A percentile compares a stretch with the other conserved stretches of the same genome.
These are phyloP conservation scores for Alternaria solani DNA, from an alignment of 2,329 filamentous ascomycete species.

Conservation along the genomic window DNA sequence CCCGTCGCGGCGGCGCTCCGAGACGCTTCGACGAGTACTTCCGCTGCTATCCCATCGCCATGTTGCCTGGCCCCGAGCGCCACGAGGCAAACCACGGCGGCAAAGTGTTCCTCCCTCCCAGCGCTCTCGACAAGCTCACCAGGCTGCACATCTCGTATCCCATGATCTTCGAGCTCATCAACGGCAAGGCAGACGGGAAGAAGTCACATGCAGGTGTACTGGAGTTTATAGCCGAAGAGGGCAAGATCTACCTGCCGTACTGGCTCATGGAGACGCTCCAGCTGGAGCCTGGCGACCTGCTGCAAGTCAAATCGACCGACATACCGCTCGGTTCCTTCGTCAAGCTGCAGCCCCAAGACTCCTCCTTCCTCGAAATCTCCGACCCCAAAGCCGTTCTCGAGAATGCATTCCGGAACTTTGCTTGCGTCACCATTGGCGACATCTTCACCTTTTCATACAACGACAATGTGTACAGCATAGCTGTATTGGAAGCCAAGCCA, in stretches of 20 bases:
- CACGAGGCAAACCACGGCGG: conserved; percentile 93
- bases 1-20: conserved; percentile 57
- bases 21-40: conserved; percentile 99
- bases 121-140: conserved; percentile 95
- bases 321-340: conserved; percentile 90
- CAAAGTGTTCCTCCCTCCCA: conserved; percentile 97
- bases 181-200: conserved; percentile 84
- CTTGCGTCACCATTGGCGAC: conserved; percentile 90
- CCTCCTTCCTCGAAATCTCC: conserved; percentile 93
- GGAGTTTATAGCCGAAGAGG: conserved; percentile 97
- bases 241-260: conserved; percentile 92
- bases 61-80: conserved; percentile 90
- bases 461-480: conserved; percentile 90
- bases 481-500: conserved; percentile 92
- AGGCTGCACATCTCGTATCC: conserved; percentile 96
- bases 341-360: conserved; percentile 94
- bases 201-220: conserved; percentile 93
- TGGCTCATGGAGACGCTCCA: conserved; percentile 96
- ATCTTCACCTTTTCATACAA: conserved; percentile 98
- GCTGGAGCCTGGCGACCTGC: conserved; percentile 90
- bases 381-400: conserved; percentile 97
- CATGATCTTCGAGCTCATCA: conserved; percentile 94
- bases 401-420: conserved; percentile 95
- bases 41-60: conserved; percentile 92
- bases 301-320: conserved; percentile 95